These are phyloP conservation scores for Candida berthetii DNA, from an alignment of 805 yeast genomes.

Conservation along the genomic window DNA sequence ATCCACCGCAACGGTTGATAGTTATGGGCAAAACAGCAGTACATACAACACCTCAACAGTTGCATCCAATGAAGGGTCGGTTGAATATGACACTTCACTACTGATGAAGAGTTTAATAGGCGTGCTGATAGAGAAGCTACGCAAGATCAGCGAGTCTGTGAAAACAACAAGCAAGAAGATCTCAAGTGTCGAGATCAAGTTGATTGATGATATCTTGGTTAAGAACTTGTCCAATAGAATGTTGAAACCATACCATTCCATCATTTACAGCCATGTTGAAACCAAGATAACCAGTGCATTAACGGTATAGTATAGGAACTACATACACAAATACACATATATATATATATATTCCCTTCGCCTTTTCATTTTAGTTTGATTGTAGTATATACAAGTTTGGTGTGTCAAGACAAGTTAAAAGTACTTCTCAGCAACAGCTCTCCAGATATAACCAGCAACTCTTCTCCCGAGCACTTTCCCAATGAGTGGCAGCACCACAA, in stretches of 20 bases:
- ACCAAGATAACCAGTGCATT: conserved; percentile 6
- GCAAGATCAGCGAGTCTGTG: conserved; percentile 5
- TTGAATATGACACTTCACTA: conserved; percentile 9
- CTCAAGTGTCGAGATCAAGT: conserved; percentile 7
- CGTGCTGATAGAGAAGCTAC: conserved; percentile 11
- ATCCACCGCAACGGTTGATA: no score
- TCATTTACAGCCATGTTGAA: conserved; percentile 2
- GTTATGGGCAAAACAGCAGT: neutral
- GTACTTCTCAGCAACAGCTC: neutral
- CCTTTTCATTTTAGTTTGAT: no score
- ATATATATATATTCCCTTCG: neutral
- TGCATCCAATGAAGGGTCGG: neutral
- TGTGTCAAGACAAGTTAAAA: no score
- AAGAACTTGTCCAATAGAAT: conserved; percentile 15
- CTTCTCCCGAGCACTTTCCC: conserved; percentile 67
- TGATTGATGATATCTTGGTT: conserved; percentile 14
- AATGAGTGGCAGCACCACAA: conserved; percentile 57
- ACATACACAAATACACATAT: neutral
- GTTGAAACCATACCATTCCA: conserved; percentile 15
- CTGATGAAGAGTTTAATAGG: conserved; percentile 11
- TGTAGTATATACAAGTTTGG: no score
- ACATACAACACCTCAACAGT: no score
- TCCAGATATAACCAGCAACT: conserved; percentile 29
- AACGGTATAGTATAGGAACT: neutral
- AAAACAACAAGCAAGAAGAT: neutral